Evolutionary conservation across 192 early-diverging fungal species (phyloP).

Genomic region (Backusella westeae): DNA sequence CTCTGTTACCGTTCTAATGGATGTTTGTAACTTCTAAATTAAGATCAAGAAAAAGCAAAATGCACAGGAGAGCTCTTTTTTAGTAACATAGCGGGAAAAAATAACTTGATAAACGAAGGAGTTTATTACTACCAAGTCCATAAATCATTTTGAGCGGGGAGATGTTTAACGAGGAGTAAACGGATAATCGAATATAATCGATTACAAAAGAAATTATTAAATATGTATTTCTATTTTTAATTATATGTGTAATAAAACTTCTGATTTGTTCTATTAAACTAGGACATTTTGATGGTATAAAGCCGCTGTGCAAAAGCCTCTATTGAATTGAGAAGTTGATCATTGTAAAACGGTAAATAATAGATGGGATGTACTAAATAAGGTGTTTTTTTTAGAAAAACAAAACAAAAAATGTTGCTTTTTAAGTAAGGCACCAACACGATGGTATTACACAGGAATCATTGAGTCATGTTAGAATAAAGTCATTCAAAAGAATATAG

Average conservation of each 20-base stretch:
- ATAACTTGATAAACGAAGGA: background rate
- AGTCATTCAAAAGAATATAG: too few species aligned
- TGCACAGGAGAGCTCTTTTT: background rate
- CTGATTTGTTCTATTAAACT: too few species aligned
- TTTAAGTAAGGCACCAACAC: too few species aligned
- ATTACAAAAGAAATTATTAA: background rate
- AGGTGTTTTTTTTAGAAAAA: too few species aligned
- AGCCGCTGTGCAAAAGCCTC: background rate
- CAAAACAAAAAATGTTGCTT: too few species aligned
- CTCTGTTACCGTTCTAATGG: background rate
- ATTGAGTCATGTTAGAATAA: too few species aligned
- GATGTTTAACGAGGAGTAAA: background rate
- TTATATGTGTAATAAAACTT: background rate
- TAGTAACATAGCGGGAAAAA: background rate
- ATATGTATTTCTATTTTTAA: background rate
- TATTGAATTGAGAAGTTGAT: background rate
- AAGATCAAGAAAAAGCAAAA: background rate
- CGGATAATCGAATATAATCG: background rate
- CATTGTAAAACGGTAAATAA: background rate
- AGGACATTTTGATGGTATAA: background rate
- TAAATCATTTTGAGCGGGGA: background rate
- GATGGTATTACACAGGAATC: too few species aligned
- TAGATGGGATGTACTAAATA: too few species aligned
- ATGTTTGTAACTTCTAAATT: background rate
- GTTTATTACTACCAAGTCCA: background rate